Base-by-base conservation (phyloP, 2,329 filamentous ascomycete species). In the Alternaria arbusti region DNA sequence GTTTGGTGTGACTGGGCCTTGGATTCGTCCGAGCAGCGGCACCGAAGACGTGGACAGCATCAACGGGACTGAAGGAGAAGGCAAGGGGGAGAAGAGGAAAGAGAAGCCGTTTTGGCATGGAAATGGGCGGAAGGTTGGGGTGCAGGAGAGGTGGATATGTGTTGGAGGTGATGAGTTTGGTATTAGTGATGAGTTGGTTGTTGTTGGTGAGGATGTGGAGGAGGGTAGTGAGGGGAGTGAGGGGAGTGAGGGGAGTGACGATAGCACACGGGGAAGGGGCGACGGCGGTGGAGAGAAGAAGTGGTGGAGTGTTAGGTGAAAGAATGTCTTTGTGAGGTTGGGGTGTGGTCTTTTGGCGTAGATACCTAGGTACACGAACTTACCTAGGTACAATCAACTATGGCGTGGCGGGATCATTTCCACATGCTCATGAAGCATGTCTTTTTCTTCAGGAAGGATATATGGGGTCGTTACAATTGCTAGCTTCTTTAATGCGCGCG, bases 231-330 rank as follows among this genome's bases (percentile, higher is more conserved):
- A 20, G n/a, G 17, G 1, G 4, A n/a, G 15, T 15, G 30, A 1
- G 30, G 30, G 6, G 30, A 32, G 30, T 32, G 30, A 2, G 6
- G 30, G 5, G 0, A 6, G 8, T 17, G 36, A 17, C 1, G 13
- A 2, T 15, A 7, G 11, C 2, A 2, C 1, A 0, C 2, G 1
- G 25, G 7, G 1, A 2, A 10, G 26, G 25, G 5, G 5, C 2
- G 10, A 1, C 5, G 46, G 8, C 2, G n/a, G 2, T 7, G 23
- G 5, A 2, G 10, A 17, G 9, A 10, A 10, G 6, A 0, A 0
- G 46, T 17, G 25, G 47, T 15, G n/a, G 26, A 32, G 6, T 20
- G 26, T 20, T 0, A 6, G n/a, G 4, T 30, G 15, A 17, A 30
- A 17, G 47, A 30, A 15, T 0, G 4, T 32, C 1, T 12, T 50